Percentiles rank a stretch among this genome's conserved stretches.
phyloP scores from a whole-genome alignment of 208 protist species.

The Strigomonas galati region DNA sequence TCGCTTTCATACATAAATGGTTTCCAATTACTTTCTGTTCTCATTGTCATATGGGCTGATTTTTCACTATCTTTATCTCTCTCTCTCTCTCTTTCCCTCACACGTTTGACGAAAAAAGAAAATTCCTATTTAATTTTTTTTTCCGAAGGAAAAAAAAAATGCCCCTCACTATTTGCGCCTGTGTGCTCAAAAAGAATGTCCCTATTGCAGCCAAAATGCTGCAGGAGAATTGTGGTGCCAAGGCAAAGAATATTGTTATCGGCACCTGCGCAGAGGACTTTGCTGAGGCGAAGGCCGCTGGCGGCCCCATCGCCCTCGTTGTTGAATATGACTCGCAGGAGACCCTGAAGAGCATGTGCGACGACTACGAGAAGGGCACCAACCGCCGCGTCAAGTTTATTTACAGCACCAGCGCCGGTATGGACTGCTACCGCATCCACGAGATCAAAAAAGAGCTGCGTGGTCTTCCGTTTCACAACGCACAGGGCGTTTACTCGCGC shows the following conservation, averaged over 20 bases:
- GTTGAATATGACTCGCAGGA: conserved; percentile 27
- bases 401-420: conserved; percentile 69
- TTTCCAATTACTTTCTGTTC: too few relatives aligned
- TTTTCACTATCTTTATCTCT: too few relatives aligned
- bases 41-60: too few relatives aligned
- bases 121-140: too few relatives aligned
- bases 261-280: conserved; percentile 30
- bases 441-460: conserved; percentile 39
- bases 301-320: conserved; percentile 21
- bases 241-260: conserved; percentile 23
- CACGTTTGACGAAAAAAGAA: not conserved
- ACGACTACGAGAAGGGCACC: conserved; percentile 35
- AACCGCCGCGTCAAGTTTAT: conserved; percentile 70
- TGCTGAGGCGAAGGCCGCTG: conserved; percentile 21
- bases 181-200: not conserved
- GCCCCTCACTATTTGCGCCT: not conserved
- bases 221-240: conserved; percentile 6
- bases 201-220: conserved; percentile 15
- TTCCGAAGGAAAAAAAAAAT: conserved; percentile 4
- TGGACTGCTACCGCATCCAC: conserved; percentile 53
- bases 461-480: conserved; percentile 69
- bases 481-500: conserved; percentile 51
- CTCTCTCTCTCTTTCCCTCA: not conserved
- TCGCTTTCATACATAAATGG: too few relatives aligned
- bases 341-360: conserved; percentile 57